Conservation (phyloP, 2,329 filamentous ascomycete species). For the Emergomyces africanus region DNA sequence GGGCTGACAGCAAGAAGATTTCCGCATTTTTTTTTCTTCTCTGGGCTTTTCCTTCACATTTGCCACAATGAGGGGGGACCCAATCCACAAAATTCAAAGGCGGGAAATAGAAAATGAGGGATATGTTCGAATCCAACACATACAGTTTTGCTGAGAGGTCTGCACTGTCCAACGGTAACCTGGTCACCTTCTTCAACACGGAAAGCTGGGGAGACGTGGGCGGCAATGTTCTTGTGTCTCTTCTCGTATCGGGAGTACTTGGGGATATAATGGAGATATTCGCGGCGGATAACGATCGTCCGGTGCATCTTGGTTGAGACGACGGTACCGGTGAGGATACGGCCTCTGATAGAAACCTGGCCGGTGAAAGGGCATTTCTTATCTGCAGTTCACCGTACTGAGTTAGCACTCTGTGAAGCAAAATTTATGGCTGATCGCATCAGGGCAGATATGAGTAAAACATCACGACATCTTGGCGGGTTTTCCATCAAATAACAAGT, state of each 20-base stretch:
- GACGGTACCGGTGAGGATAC: slow-evolving; percentile 98
- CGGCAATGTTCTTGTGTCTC: slow-evolving; percentile 99
- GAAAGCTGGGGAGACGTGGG: slow-evolving; percentile 98
- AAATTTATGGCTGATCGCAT: background rate
- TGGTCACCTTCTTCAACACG: slow-evolving; percentile 99
- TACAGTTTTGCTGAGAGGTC: slow-evolving; percentile 99
- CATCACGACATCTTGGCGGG: background rate
- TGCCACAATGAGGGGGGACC: background rate
- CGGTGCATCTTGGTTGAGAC: slow-evolving; percentile 99
- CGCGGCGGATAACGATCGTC: slow-evolving; percentile 96
- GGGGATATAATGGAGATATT: slow-evolving; percentile 99
- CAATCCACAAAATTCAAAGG: background rate
- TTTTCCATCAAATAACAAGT: background rate
- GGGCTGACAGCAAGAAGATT: background rate
- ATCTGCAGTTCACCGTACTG: slow-evolving; percentile 45
- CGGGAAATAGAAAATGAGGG: background rate
- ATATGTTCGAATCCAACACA: slow-evolving; percentile 30
- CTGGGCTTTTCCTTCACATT: slow-evolving; percentile 2
- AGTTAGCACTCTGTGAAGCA: background rate
- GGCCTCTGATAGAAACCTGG: slow-evolving; percentile 97
- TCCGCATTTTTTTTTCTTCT: background rate
- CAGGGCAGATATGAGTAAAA: background rate
- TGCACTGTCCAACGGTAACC: slow-evolving; percentile 99
- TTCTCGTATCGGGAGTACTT: slow-evolving; percentile 99
- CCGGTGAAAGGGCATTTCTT: slow-evolving; percentile 99